Conservation (phyloP, 73 alveolate species). For the Symbiodinium natans region DNA sequence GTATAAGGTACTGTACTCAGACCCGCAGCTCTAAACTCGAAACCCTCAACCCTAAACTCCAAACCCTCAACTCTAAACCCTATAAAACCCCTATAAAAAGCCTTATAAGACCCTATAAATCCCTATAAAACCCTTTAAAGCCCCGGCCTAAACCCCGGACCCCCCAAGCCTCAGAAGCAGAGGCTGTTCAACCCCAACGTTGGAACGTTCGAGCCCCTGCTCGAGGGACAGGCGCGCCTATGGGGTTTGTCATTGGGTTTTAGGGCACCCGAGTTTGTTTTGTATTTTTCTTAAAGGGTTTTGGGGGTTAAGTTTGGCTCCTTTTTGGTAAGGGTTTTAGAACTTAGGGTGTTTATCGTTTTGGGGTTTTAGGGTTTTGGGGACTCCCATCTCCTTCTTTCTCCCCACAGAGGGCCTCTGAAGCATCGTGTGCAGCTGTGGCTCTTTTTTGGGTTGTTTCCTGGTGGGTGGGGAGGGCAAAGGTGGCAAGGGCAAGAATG, state of each 20-base stretch:
- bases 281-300: neutral
- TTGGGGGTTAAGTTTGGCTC: neutral
- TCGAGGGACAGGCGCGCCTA: neutral
- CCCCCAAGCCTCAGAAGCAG: neutral
- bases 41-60: neutral
- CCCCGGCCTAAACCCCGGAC: neutral
- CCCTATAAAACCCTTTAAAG: neutral
- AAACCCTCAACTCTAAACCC: neutral
- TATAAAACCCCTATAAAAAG: too few species aligned
- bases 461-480: too few species aligned
- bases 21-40: neutral
- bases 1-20: too few species aligned
- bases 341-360: neutral
- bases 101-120: too few species aligned
- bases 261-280: neutral
- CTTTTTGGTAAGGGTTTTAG: neutral
- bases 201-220: neutral
- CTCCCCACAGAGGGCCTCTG: too few species aligned
- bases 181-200: neutral
- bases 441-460: too few species aligned
- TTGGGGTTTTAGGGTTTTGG: neutral
- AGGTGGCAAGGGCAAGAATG: too few species aligned
- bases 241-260: neutral
- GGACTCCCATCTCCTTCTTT: too few species aligned
- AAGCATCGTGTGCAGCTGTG: too few species aligned